Conservation (phyloP, 1,284 basidiomycete genomes). For the Inonotus hispidus region DNA sequence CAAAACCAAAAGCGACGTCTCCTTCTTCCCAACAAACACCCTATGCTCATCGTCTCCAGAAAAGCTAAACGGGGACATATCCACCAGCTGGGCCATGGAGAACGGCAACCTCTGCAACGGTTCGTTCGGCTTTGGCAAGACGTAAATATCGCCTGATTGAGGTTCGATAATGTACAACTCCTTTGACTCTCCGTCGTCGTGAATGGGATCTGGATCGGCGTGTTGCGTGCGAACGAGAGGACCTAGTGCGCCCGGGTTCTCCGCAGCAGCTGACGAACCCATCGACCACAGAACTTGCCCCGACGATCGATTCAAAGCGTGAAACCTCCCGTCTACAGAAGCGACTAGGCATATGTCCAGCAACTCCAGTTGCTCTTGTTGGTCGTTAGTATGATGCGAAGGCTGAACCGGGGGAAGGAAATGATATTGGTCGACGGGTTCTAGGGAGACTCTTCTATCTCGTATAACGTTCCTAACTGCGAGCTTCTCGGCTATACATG, state of each 20-base stretch:
- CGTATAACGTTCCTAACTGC: constrained; percentile 6
- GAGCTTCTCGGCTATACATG: constrained; percentile 13
- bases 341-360: constrained; percentile 79
- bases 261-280: constrained; percentile 45
- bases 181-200: constrained; percentile 49
- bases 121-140: constrained; percentile 59
- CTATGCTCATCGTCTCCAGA: constrained; percentile 58
- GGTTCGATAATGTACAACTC: constrained; percentile 91
- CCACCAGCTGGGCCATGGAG: constrained; percentile 82
- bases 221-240: constrained; percentile 72
- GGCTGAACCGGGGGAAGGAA: constrained; percentile 21
- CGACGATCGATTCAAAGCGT: constrained; percentile 78
- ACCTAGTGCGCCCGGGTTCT: constrained; percentile 48
- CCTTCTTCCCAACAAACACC: constrained; percentile 82
- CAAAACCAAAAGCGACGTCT: constrained; percentile 74
- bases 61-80: constrained; percentile 81
- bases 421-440: constrained; percentile 13
- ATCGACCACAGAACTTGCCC: constrained; percentile 80
- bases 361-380: constrained; percentile 46
- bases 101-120: constrained; percentile 80
- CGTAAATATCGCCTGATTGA: constrained; percentile 84
- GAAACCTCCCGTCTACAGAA: constrained; percentile 86
- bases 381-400: constrained; percentile 12
- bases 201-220: constrained; percentile 47
- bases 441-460: constrained; percentile 8